phyloP scores from a whole-genome alignment of 176 grass and related monocot genomes.

The Hyparrhenia diplandra region DNA sequence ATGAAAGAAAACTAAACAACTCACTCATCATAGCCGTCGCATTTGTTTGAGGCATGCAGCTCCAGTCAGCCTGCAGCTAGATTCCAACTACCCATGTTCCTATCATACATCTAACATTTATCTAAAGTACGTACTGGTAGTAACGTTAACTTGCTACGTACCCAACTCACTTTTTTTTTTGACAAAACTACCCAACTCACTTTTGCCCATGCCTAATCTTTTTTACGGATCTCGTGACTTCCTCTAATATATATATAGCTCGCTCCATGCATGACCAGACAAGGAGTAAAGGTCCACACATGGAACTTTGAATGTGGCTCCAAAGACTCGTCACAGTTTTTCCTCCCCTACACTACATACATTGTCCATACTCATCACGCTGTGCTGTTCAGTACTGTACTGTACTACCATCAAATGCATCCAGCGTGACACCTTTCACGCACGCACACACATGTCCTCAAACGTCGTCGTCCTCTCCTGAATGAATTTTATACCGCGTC shows the following conservation, averaged over 20 bases:
- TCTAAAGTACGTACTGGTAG: too few relatives aligned
- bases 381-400: not conserved
- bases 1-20: too few relatives aligned
- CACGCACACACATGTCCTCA: not conserved
- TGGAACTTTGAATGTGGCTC: not conserved
- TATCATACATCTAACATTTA: too few relatives aligned
- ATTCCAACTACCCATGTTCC: not conserved
- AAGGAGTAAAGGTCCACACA: slow-evolving; percentile 30
- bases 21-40: not conserved
- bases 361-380: too few relatives aligned
- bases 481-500: not conserved
- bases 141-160: too few relatives aligned
- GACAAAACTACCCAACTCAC: not conserved
- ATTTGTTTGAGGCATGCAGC: not conserved
- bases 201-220: slow-evolving; percentile 9
- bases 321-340: not conserved
- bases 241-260: not conserved
- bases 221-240: not conserved
- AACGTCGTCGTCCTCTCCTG: too few relatives aligned
- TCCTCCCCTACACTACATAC: not conserved
- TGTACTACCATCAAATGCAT: not conserved
- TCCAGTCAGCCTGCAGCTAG: not conserved
- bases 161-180: too few relatives aligned
- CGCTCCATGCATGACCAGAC: slow-evolving; percentile 1
- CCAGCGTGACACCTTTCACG: too few relatives aligned